phyloP scores from a whole-genome alignment of 805 yeast species.

The Zygoascus tannicola region DNA sequence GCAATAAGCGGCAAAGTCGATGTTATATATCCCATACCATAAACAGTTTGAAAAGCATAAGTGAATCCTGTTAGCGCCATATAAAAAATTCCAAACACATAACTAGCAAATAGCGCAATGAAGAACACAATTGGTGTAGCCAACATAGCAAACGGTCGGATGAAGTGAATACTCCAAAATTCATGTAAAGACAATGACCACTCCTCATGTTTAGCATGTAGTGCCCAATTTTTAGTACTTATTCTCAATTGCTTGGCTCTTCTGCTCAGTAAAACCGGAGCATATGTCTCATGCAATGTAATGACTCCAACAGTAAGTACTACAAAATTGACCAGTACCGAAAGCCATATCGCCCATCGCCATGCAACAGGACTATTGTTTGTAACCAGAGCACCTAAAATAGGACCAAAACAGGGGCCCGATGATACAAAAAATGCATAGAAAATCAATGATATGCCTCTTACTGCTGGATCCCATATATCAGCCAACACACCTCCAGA shows the following conservation, averaged over 20 bases:
- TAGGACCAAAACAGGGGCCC: conserved; percentile 39
- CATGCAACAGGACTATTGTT: conserved; percentile 37
- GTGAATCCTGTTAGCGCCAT: conserved; percentile 35
- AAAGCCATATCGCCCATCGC: conserved; percentile 50
- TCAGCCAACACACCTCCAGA: conserved; percentile 55
- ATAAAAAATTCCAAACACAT: conserved; percentile 38
- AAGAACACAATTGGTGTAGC: conserved; percentile 38
- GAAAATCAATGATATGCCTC: conserved; percentile 47
- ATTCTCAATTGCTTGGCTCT: conserved; percentile 61
- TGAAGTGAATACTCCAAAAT: conserved; percentile 59
- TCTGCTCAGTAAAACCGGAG: conserved; percentile 42
- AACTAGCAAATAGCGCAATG: conserved; percentile 35
- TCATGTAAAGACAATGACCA: conserved; percentile 61
- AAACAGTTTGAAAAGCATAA: conserved; percentile 24
- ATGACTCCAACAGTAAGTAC: conserved; percentile 32
- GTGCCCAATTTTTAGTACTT: conserved; percentile 71
- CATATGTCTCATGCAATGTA: conserved; percentile 31
- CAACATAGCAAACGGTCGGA: conserved; percentile 73
- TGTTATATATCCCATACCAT: conserved; percentile 28
- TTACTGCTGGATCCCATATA: conserved; percentile 37
- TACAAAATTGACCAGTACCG: conserved; percentile 35
- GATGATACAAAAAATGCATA: conserved; percentile 40
- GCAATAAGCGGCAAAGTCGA: conserved; percentile 28
- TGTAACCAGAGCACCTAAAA: conserved; percentile 40
- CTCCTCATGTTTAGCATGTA: conserved; percentile 90